phyloP scores from a whole-genome alignment of 208 protist species.

The Angomonas deanei region DNA sequence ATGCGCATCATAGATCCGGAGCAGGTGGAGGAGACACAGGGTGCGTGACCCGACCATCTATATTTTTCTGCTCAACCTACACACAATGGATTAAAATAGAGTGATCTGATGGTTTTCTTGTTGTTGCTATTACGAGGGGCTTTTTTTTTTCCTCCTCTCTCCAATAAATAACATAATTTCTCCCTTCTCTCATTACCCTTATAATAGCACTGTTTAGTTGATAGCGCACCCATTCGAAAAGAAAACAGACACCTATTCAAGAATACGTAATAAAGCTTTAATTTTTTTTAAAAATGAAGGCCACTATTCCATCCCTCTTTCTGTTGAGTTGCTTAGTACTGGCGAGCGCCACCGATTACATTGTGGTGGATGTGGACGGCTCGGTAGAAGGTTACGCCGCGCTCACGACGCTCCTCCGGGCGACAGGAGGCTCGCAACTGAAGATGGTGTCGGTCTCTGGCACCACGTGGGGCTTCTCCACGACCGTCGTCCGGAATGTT shows the following conservation, averaged over 20 bases:
- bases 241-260: too few species aligned
- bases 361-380: constrained; percentile 36
- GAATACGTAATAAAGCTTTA: too few species aligned
- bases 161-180: neutral
- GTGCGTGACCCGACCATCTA: neutral
- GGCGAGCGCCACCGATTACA: neutral
- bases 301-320: too few species aligned
- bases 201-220: neutral
- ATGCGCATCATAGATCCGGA: neutral
- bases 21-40: neutral
- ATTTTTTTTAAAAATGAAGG: too few species aligned
- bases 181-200: neutral
- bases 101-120: neutral
- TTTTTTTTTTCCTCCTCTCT: neutral
- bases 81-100: too few species aligned
- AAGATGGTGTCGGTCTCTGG: constrained; percentile 24
- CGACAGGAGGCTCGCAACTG: constrained; percentile 7
- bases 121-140: neutral
- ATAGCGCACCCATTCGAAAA: too few species aligned
- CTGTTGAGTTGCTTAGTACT: too few species aligned
- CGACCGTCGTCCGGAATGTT: constrained; percentile 15
- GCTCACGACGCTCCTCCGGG: constrained; percentile 21
- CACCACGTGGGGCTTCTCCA: constrained; percentile 24
- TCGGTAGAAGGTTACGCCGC: constrained; percentile 31
- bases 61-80: too few species aligned